These are phyloP conservation scores for Claviceps maximensis DNA, from an alignment of 2,329 filamentous ascomycete genomes.

Conservation along the genomic window DNA sequence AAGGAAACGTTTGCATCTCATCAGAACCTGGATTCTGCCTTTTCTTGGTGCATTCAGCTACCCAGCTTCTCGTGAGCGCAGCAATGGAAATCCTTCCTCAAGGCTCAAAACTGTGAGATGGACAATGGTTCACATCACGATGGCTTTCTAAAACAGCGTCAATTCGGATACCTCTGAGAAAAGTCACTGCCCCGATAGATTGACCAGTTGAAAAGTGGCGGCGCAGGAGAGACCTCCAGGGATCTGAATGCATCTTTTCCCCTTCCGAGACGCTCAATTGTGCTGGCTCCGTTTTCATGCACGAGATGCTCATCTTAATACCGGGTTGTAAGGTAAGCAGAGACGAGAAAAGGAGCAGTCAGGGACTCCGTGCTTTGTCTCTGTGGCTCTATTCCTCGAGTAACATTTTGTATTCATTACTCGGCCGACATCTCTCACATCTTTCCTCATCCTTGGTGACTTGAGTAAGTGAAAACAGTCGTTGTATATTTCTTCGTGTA, in stretches of 20 bases:
- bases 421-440: background rate
- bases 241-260: background rate
- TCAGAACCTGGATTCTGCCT: background rate
- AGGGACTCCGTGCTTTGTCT: background rate
- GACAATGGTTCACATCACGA: background rate
- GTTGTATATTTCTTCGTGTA: background rate
- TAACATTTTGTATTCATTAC: background rate
- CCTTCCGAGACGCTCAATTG: background rate
- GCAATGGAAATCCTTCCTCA: background rate
- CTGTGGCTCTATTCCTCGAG: background rate
- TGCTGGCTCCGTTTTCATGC: background rate
- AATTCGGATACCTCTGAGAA: no score
- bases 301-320: background rate
- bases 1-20: background rate
- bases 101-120: background rate
- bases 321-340: background rate
- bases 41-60: background rate
- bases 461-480: background rate
- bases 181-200: no score
- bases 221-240: background rate
- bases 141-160: background rate
- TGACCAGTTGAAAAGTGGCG: background rate
- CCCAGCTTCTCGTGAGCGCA: background rate
- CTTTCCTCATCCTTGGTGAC: background rate
- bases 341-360: background rate